phyloP scores from a whole-genome alignment of 2,329 filamentous ascomycete species.

The Corinectria fuckeliana region DNA sequence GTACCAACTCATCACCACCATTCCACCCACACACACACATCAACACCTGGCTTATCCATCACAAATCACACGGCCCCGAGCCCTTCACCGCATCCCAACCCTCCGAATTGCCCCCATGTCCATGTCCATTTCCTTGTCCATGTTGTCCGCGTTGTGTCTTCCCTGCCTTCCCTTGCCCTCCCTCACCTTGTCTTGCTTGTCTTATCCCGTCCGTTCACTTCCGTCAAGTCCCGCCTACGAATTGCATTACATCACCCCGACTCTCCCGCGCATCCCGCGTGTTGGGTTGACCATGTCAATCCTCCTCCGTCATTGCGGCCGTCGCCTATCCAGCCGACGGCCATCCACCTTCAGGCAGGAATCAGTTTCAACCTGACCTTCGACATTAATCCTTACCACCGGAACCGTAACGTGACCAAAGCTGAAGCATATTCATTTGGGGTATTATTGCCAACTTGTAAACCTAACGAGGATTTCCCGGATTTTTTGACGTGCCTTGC shows the following conservation, averaged over 20 bases:
- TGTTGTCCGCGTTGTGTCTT: background rate
- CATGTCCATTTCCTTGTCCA: background rate
- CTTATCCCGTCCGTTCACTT: background rate
- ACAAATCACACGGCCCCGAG: background rate
- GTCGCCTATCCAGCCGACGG: background rate
- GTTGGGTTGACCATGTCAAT: background rate
- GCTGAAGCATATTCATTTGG: background rate
- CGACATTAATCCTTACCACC: too few species aligned
- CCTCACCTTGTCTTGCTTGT: background rate
- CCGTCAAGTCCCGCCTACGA: background rate
- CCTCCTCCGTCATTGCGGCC: background rate
- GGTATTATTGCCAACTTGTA: slow-evolving; percentile 17
- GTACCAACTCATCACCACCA: slow-evolving; percentile 3
- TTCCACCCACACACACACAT: background rate
- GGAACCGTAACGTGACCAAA: background rate
- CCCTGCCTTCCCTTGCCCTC: too few species aligned
- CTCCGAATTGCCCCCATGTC: background rate
- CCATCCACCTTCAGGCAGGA: background rate
- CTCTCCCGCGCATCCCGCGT: background rate
- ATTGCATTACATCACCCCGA: background rate
- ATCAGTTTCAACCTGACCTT: too few species aligned
- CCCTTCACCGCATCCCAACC: slow-evolving; percentile 5
- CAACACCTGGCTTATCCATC: too few species aligned
- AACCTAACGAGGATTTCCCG: slow-evolving; percentile 2
- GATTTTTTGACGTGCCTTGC: background rate